Base-by-base conservation (phyloP, 1,284 basidiomycete species). In the Fomitopsis pinicola region DNA sequence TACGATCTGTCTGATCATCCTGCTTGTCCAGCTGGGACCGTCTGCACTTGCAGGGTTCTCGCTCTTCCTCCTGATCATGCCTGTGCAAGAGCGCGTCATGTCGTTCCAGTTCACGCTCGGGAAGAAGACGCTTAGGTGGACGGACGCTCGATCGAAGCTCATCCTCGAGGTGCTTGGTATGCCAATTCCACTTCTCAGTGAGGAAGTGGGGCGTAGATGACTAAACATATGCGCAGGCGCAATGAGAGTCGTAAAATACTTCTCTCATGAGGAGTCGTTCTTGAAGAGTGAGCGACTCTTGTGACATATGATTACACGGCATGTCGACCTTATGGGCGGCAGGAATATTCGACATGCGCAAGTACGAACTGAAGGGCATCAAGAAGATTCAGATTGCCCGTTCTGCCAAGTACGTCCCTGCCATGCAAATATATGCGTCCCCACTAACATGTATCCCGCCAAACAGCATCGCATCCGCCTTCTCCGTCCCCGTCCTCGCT, bases 41-140 rank as follows among this genome's bases (percentile, higher is more conserved):
- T 88, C 88, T 0, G 89, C 90, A 0, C 77, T 94, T 5, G 88
- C 89, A 2, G 92, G 92, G 1, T 92, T 94, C 70, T 84, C 85
- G 0, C 76, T 94, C 2, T 89, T 94, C 71, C 69, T 90, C 28
- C 58, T 89, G 53, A 77, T 91, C 40, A 83, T 85, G 6, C 92
- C 92, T 0, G 70, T 92, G 2, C 90, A 93, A 73, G 81, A 87
- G 57, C 78, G 81, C 38, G 81, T 88, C 14, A 93, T 94, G 88
- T 81, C 84, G 48, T 75, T 80, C 59, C 85, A 90, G 72, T 87
- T 90, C 70, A 73, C 70, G 26, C 77, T 87, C 56, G 82, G 91
- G 12, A 80, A 83, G 64, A 76, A 75, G 46, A 84, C 84, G 0
- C 85, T 87, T 77, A 80, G 79, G 59, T 92, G 83, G 80, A 93